phyloP scores from a whole-genome alignment of 2,329 filamentous ascomycete genomes.

The Alternaria triticimaculans region DNA sequence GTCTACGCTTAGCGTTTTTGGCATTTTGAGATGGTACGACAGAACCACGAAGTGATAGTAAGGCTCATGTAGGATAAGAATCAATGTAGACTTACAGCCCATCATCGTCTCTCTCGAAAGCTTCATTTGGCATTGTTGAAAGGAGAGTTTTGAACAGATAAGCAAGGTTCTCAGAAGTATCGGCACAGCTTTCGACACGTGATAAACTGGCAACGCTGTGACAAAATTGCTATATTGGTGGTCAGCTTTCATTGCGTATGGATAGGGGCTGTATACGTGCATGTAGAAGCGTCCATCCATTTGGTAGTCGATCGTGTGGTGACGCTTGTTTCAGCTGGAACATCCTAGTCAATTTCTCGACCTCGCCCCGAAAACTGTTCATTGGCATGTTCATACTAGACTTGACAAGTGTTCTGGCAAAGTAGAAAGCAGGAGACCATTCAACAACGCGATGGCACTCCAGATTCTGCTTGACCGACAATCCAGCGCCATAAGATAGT shows the following conservation, averaged over 20 bases:
- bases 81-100: fast-evolving
- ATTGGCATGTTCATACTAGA: neutral
- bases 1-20: neutral
- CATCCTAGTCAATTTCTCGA: neutral
- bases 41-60: fast-evolving
- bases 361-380: neutral
- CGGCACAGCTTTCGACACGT: too few species aligned
- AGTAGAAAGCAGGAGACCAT: neutral
- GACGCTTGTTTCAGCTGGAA: neutral
- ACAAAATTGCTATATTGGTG: neutral
- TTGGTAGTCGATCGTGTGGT: neutral
- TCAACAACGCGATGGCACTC: neutral
- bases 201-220: too few species aligned
- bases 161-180: neutral
- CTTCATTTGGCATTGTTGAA: neutral
- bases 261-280: neutral
- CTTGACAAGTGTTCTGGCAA: fast-evolving
- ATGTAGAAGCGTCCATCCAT: neutral
- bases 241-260: neutral
- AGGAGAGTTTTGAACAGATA: neutral
- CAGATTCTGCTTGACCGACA: neutral
- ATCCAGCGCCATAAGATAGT: neutral
- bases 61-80: neutral
- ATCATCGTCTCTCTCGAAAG: neutral
- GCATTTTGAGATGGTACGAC: neutral